Evolutionary conservation across 1,284 basidiomycete genomes (phyloP), one percentile per base, ranked within the genome.

Genomic region (Vanrija sp.): DNA sequence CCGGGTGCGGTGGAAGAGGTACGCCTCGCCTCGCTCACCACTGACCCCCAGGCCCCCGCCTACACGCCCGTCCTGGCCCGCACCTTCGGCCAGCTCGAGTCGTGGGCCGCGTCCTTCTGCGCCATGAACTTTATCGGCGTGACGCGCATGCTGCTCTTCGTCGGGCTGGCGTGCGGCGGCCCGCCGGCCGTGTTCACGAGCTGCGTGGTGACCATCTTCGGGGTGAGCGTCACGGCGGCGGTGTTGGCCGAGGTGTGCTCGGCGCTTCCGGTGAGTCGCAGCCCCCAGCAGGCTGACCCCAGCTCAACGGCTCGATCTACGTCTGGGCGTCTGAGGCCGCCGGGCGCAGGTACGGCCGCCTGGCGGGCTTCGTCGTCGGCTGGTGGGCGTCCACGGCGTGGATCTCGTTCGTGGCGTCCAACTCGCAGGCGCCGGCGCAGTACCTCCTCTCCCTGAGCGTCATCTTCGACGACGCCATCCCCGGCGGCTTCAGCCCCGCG

Each of bases 211-310:
- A 9, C 20, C 3, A 41, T 59, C 38, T 45, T 52, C 23, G 24
- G 45, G 12, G 27, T 56, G 16, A 45, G 44, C 6, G 88, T 91
- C 51, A 90, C 87, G 3, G 89, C 89, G 3, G 83, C 82, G 10
- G 84, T 89, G 25, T 78, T 92, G 37, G 88, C 89, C 20, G 89
- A 92, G 69, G 83, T 90, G 45, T 90, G 88, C 70, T 90, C 88
- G 41, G 87, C 87, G 2, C 77, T 90, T 19, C 88, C 88, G 5
- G 72, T 89, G 43, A 88, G 86, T 50, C 5, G 10, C 31, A 14
- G 2, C 9, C 12, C 5, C 31, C 31, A 31, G 25, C 31, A 31
- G 12, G 31, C 27, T 27, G 6, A 7, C 9, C 31, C 31, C 31
- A 31, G 31, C 31, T 31, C 31, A 31, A 31, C 31, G 89, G 89